Conservation (phyloP, 2,329 filamentous ascomycete genomes). For the Hyphodiscus sp. region DNA sequence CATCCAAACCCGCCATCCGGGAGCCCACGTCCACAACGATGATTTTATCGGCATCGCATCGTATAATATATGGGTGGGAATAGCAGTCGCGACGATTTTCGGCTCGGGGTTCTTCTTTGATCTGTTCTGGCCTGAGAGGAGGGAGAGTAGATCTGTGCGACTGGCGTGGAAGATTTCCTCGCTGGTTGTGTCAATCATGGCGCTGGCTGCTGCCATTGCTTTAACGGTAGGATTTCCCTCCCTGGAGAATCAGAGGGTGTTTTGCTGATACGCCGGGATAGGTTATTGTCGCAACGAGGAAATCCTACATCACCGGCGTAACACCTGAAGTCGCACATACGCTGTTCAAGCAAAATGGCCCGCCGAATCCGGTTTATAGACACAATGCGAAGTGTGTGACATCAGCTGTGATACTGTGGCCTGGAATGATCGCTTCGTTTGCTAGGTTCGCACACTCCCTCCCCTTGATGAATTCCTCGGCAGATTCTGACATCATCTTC, state of each 20-base stretch:
- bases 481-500: background rate
- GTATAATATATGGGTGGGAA: slow-evolving; percentile 53
- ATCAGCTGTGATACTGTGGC: slow-evolving; percentile 46
- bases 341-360: slow-evolving; percentile 30
- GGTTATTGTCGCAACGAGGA: slow-evolving; percentile 40
- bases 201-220: slow-evolving; percentile 41
- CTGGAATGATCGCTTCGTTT: slow-evolving; percentile 42
- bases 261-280: slow-evolving; percentile 8
- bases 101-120: slow-evolving; percentile 56
- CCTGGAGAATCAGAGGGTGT: background rate
- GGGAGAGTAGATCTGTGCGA: slow-evolving; percentile 41
- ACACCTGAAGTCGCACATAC: slow-evolving; percentile 23
- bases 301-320: slow-evolving; percentile 39
- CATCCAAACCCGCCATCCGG: slow-evolving; percentile 33
- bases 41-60: slow-evolving; percentile 48
- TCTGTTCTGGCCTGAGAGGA: slow-evolving; percentile 51
- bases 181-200: slow-evolving; percentile 40
- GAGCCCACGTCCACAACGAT: slow-evolving; percentile 44
- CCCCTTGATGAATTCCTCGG: background rate
- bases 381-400: slow-evolving; percentile 44
- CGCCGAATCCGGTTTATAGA: slow-evolving; percentile 36
- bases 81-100: slow-evolving; percentile 51
- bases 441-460: slow-evolving; percentile 33
- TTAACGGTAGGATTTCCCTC: slow-evolving; percentile 33
- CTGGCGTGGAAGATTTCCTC: slow-evolving; percentile 48